Conservation (phyloP, 306 rosid genomes). For the Dalbergia oliveri region DNA sequence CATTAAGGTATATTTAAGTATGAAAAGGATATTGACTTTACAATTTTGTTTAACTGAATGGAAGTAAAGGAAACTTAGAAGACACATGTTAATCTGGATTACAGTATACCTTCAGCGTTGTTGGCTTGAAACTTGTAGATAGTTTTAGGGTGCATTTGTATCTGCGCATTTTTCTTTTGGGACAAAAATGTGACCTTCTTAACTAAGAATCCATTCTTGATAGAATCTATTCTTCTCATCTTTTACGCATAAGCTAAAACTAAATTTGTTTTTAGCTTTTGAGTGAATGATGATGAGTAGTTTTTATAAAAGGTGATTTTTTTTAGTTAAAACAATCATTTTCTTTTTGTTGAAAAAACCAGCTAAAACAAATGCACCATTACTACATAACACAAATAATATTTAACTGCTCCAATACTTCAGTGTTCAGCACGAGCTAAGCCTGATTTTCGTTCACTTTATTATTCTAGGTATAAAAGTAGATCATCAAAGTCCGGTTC, state of each 20-base stretch:
- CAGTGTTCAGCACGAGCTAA: background rate
- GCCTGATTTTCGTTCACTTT: background rate
- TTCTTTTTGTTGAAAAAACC: no score
- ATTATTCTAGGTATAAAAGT: background rate
- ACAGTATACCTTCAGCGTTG: constrained; percentile 16
- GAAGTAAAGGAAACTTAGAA: background rate
- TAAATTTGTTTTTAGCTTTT: no score
- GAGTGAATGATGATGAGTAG: no score
- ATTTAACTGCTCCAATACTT: background rate
- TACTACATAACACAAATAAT: background rate
- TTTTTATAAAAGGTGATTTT: no score
- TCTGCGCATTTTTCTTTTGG: no score
- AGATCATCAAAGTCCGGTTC: background rate
- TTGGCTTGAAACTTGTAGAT: constrained; percentile 3
- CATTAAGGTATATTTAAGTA: background rate
- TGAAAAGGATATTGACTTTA: background rate
- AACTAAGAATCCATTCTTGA: no score
- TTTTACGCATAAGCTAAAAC: no score
- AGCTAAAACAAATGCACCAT: no score
- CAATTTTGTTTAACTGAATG: background rate
- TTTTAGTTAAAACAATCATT: no score
- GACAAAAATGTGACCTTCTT: no score
- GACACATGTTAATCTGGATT: background rate
- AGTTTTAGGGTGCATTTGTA: background rate
- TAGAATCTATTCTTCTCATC: no score